Evolutionary conservation across 495 filamentous ascomycete species (phyloP), one percentile per base, ranked within the genome.

Genomic region (Penicillium dipodomyicola): DNA sequence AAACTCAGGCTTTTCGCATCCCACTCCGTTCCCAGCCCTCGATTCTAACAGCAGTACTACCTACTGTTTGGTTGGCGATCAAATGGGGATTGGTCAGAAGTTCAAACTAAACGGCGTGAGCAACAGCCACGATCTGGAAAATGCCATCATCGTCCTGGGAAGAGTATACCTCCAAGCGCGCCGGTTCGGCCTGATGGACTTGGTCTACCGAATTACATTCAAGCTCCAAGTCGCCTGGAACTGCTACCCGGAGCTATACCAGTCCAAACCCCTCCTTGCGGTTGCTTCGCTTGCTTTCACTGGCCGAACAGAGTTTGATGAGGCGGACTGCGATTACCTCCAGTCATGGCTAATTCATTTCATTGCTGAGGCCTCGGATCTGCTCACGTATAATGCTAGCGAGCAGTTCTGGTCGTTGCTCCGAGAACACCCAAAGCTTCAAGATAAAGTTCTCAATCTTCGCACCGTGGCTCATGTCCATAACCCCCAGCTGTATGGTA

Each of bases 191-290:
- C 17, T 61, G 8, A 9, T 10, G 3, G 43, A 52, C 1, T 33
- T 67, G 14, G 51, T 65, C 10, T 32, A 39, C 0, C 14, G 37
- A 10, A 60, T 61, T n/a, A 43, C 57, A 0, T 10, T 55, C 15
- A 69, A 69, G 41, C 56, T 69, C 1, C 64, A 67, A 29, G 53
- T 53, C 2, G 54, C 55, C 17, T 69, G 67, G 67, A 69, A 69
- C n/a, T 62, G 50, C 0, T 67, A 69, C 43, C 56, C 53, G 0
- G 59, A 56, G 10, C 14, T 64, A 0, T 48, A 15, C 7, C 61
- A 62, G 12, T 49, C 60, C 19, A 33, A 33, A 11, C 52, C 56
- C 0, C 14, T 68, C 2, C 49, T 68, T 0, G 44, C 54, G 1
- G 30, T 66, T 7, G 32, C 53, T 3, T 6, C 3, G 0, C 22